Evolutionary conservation across 805 yeast species (phyloP).

Genomic region (Candida verbasci): DNA sequence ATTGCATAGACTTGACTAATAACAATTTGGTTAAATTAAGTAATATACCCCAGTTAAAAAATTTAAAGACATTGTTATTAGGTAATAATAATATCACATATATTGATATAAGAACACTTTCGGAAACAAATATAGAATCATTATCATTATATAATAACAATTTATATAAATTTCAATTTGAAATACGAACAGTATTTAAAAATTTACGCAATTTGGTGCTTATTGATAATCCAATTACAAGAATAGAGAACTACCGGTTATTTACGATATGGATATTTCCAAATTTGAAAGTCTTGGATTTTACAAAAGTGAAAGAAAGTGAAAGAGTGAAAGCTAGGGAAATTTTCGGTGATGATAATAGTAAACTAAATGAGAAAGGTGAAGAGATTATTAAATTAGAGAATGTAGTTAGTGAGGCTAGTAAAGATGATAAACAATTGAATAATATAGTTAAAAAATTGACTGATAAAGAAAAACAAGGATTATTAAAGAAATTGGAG

Average conservation of each 20-base stretch:
- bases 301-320: slow-evolving; percentile 48
- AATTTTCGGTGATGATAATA: slow-evolving; percentile 29
- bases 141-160: slow-evolving; percentile 52
- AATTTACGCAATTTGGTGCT: slow-evolving; percentile 48
- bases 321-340: slow-evolving; percentile 48
- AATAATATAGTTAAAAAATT: slow-evolving; percentile 40
- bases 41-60: slow-evolving; percentile 36
- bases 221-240: slow-evolving; percentile 54
- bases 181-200: slow-evolving; percentile 30
- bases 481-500: slow-evolving; percentile 50
- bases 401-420: not conserved
- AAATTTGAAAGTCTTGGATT: slow-evolving; percentile 60
- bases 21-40: slow-evolving; percentile 61
- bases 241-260: slow-evolving; percentile 50
- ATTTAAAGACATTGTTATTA: slow-evolving; percentile 50
- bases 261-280: slow-evolving; percentile 64
- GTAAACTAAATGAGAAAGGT: slow-evolving; percentile 5
- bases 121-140: slow-evolving; percentile 37
- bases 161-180: slow-evolving; percentile 39
- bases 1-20: slow-evolving; percentile 68
- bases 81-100: slow-evolving; percentile 57
- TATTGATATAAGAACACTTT: slow-evolving; percentile 26
- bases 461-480: slow-evolving; percentile 48
- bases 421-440: slow-evolving; percentile 18
- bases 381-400: not conserved